Percentiles rank a stretch among this genome's conserved stretches.
These are phyloP conservation scores for Gymnopus androsaceus DNA, from an alignment of 1,284 basidiomycete species.

Conservation along the genomic window DNA sequence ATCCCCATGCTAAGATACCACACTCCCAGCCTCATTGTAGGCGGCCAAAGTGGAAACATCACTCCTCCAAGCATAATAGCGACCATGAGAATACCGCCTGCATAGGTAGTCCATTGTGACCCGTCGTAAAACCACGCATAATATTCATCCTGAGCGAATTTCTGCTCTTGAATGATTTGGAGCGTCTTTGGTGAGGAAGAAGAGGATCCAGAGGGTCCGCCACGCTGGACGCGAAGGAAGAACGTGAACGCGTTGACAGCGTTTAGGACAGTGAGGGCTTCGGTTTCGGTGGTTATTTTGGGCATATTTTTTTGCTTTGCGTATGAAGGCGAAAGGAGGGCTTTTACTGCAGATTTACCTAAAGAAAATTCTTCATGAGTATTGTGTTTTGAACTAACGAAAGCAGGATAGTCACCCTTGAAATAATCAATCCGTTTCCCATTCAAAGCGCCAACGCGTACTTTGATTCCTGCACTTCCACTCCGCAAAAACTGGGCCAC, in stretches of 20 bases:
- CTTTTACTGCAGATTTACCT: constrained; percentile 93
- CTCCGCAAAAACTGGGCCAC: constrained; percentile 86
- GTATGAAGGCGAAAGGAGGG: constrained; percentile 89
- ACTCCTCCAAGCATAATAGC: constrained; percentile 93
- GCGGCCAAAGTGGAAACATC: constrained; percentile 99
- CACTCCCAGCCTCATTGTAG: constrained; percentile 90
- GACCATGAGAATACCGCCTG: constrained; percentile 93
- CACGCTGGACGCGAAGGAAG: constrained; percentile 87
- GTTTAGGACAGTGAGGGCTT: constrained; percentile 73
- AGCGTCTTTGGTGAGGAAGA: constrained; percentile 79
- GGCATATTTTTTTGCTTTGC: constrained; percentile 87
- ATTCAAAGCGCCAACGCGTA: constrained; percentile 86
- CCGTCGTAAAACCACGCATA: constrained; percentile 99
- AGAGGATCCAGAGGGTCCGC: constrained; percentile 65
- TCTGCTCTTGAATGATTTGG: constrained; percentile 81
- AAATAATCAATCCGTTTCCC: constrained; percentile 98
- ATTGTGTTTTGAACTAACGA: not conserved
- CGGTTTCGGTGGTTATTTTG: constrained; percentile 73
- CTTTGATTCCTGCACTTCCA: constrained; percentile 86
- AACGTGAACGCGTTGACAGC: constrained; percentile 84
- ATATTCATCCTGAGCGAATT: constrained; percentile 77
- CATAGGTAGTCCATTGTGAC: constrained; percentile 89
- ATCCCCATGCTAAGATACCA: constrained; percentile 93
- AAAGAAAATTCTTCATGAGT: constrained; percentile 17
- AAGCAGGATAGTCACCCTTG: constrained; percentile 68